Base-by-base conservation (phyloP, 352 stramenopile species). In the Globisporangium recalcitrans region DNA sequence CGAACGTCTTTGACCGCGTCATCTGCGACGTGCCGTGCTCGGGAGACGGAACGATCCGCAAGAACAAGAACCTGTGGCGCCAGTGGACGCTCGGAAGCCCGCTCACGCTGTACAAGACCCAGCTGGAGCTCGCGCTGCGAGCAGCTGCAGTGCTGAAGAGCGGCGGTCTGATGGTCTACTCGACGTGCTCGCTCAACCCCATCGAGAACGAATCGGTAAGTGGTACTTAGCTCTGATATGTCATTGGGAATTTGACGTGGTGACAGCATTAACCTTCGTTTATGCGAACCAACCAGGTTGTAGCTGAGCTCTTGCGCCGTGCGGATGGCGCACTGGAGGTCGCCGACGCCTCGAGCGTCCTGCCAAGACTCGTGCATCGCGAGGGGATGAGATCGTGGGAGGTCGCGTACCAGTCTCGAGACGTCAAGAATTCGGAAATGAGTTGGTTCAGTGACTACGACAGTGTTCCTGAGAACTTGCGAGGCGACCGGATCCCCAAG, bases 1-100 rank as follows among this genome's bases (percentile, higher is more conserved):
- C 68, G 13, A 77, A 86, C 48, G 75, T 96, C 24, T 99, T 99
- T 70, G 97, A 99, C 78, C 83, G 95, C 14, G 90, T 99, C 24
- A 70, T 99, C 46, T 98, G 90, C 58, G 97, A 99, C 73, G 98
- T 99, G 38, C 97, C 97, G 6, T 99, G 97, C 80, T 96, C 82
- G 16, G 93, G 97, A 24, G 98, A 99, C 74, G 98, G 96, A 44
- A 99, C 98, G 4, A 82, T 99, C 42, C 83, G 97, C 32, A 99
- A 99, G 77, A 98, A 97, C 69, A 91, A 94, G 32, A 84, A 91
- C 29, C 73, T 98, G 38, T 98, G 94, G 89, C 71, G 82, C 31
- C 80, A 82, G 21, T 99, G 96, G 96, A 83, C 74, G 26, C 85
- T 95, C 2, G 74, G 76, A 22, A 87, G 83, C 26, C 80, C 77